phyloP scores from a whole-genome alignment of 1,284 basidiomycete genomes.

The Tausonia pullulans region DNA sequence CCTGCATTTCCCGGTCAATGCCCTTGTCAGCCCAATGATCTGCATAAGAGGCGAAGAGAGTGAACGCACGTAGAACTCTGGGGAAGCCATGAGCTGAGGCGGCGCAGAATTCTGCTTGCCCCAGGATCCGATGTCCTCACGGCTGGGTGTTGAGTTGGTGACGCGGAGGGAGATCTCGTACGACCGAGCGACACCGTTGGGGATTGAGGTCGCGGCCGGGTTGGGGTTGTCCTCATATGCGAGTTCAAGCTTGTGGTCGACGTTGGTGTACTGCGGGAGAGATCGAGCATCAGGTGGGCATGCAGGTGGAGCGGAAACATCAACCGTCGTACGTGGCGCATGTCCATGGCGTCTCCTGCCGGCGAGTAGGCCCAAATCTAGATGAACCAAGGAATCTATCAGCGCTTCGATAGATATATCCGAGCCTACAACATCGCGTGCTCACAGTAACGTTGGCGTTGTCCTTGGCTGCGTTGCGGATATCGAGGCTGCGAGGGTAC shows the following conservation, averaged over 20 bases:
- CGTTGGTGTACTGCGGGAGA: not conserved
- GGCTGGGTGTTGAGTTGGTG: not conserved
- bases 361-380: conserved; percentile 35
- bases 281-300: conserved; percentile 26
- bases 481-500: conserved; percentile 30
- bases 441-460: conserved; percentile 28
- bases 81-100: conserved; percentile 35
- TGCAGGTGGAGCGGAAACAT: conserved; percentile 23
- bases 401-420: no score
- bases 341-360: conserved; percentile 36
- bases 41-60: not conserved
- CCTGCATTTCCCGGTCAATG: not conserved
- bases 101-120: conserved; percentile 13
- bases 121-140: not conserved
- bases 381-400: not conserved
- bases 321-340: conserved; percentile 38
- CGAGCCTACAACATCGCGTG: not conserved
- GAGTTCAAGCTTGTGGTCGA: conserved; percentile 31
- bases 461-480: conserved; percentile 32
- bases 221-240: conserved; percentile 39
- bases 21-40: not conserved
- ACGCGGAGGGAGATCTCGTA: conserved; percentile 22
- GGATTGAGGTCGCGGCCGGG: conserved; percentile 22
- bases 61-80: conserved; percentile 31
- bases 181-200: conserved; percentile 34